Evolutionary conservation across 2,329 filamentous ascomycete genomes (phyloP).

Genomic region (Paramyrothecium sp.): DNA sequence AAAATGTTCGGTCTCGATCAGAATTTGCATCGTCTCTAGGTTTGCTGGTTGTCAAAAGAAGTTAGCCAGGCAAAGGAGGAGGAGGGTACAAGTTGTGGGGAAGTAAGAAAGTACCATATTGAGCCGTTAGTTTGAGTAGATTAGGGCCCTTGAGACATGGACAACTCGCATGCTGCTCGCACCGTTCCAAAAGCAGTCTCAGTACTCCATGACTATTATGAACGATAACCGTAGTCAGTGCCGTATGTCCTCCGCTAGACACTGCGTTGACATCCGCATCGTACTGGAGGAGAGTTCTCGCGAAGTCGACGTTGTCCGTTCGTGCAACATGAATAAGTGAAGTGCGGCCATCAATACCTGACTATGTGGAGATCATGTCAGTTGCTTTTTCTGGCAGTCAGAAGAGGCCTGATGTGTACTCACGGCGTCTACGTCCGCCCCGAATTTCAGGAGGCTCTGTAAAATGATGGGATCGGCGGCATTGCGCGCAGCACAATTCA

Average conservation of each 20-base stretch:
- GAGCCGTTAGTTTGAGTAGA: not conserved
- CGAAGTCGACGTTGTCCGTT: not conserved
- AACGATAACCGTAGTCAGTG: not conserved
- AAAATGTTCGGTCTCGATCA: not conserved
- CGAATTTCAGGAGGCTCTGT: not conserved
- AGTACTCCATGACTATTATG: not conserved
- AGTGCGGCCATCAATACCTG: not conserved
- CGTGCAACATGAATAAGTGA: not conserved
- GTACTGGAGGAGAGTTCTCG: not conserved
- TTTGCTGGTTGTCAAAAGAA: too few species aligned
- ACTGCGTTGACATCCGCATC: not conserved
- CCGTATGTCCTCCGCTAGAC: not conserved
- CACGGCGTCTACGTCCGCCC: not conserved
- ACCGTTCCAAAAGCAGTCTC: not conserved
- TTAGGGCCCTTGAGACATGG: not conserved
- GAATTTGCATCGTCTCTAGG: not conserved
- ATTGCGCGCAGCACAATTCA: not conserved
- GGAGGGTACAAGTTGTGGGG: not conserved
- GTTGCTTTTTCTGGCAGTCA: not conserved
- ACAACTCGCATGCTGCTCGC: not conserved
- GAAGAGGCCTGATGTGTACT: not conserved
- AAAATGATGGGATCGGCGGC: not conserved
- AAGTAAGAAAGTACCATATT: not conserved
- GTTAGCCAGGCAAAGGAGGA: not conserved
- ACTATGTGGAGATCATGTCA: not conserved